phyloP scores from a whole-genome alignment of 345 rosid species.

The Jatropha curcas region DNA sequence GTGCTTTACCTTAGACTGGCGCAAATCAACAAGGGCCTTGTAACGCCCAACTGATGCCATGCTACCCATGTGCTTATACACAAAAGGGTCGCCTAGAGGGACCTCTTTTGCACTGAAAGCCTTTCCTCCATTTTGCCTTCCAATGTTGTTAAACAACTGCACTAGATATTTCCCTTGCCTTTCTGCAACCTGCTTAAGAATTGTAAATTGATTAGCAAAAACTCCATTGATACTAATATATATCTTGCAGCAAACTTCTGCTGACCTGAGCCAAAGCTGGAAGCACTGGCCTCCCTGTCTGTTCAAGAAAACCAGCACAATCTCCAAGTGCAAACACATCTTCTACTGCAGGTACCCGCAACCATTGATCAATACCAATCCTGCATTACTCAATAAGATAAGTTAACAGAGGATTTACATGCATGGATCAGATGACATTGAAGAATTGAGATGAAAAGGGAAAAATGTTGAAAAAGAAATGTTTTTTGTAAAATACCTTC shows the following conservation, averaged over 20 bases:
- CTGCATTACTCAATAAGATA: constrained; percentile 23
- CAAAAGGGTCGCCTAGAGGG: constrained; percentile 55
- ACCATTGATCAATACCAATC: constrained; percentile 67
- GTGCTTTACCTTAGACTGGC: constrained; percentile 54
- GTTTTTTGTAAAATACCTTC: constrained; percentile 45
- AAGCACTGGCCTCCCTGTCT: constrained; percentile 65
- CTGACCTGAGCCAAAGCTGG: constrained; percentile 75
- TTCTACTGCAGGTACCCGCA: constrained; percentile 57
- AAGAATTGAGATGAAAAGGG: neutral
- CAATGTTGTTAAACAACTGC: constrained; percentile 50
- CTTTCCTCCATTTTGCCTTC: constrained; percentile 52
- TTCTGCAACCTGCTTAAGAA: constrained; percentile 55
- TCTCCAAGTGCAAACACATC: constrained; percentile 76
- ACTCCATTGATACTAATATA: neutral
- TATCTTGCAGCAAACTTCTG: neutral
- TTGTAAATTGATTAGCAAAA: neutral
- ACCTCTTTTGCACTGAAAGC: constrained; percentile 44
- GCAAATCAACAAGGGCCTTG: constrained; percentile 70
- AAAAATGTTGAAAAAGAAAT: neutral
- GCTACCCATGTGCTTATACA: constrained; percentile 66
- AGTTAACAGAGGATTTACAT: neutral
- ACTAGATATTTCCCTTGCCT: constrained; percentile 68
- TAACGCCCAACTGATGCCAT: constrained; percentile 75
- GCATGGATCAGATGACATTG: neutral
- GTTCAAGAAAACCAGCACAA: constrained; percentile 74